These are phyloP conservation scores for Plasmodium gallinaceum DNA, from an alignment of 169 alveolate genomes.

Conservation along the genomic window DNA sequence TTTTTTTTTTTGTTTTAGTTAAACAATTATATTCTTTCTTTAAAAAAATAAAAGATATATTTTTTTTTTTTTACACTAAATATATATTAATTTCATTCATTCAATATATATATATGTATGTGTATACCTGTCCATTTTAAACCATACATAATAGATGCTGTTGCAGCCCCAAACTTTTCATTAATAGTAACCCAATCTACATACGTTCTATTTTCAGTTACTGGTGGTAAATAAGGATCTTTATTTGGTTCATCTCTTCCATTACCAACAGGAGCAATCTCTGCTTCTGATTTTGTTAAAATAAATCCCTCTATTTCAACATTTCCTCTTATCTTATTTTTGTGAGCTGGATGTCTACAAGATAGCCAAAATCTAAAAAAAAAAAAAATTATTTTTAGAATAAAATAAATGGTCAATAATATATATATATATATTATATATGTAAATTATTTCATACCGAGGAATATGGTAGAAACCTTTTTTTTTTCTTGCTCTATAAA, in stretches of 20 bases:
- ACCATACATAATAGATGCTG: conserved; percentile 87
- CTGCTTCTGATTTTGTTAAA: conserved; percentile 88
- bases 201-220: conserved; percentile 90
- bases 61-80: conserved; percentile 12
- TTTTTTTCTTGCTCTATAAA: conserved; percentile 87
- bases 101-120: background rate
- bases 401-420: background rate
- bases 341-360: conserved; percentile 88
- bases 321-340: conserved; percentile 87
- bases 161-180: conserved; percentile 87
- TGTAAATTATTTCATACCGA: conserved; percentile 30
- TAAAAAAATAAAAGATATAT: background rate
- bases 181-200: conserved; percentile 92
- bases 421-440: background rate
- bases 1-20: background rate
- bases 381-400: background rate
- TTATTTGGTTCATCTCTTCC: conserved; percentile 93
- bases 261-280: conserved; percentile 90
- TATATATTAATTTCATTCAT: background rate
- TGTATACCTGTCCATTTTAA: conserved; percentile 81
- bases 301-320: conserved; percentile 90
- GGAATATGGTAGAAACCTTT: conserved; percentile 85
- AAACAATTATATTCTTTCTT: background rate
- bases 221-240: conserved; percentile 91
- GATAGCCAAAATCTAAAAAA: conserved; percentile 82